A percentile compares a stretch with the other conserved stretches of the same genome.
Evolutionary conservation across 202 grass and related monocot genomes (phyloP).

Genomic region (Brachypodium distachyon): DNA sequence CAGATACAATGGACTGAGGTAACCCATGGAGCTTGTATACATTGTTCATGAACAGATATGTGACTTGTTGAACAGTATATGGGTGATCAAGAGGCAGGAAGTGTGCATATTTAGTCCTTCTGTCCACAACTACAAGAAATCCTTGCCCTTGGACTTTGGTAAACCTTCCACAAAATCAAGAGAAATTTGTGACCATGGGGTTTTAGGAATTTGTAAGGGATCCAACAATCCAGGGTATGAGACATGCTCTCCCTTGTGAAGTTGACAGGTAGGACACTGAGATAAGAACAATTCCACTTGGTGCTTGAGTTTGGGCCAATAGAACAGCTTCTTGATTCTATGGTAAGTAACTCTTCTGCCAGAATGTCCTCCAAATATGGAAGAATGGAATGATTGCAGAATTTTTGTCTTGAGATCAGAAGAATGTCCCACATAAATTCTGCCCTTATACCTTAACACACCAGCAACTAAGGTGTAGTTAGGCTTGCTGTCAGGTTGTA

Average conservation of each 20-base stretch:
- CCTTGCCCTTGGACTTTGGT: background rate
- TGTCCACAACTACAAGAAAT: background rate
- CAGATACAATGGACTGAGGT: background rate
- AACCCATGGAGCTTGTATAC: background rate
- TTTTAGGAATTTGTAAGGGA: background rate
- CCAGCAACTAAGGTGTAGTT: background rate
- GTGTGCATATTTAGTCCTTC: background rate
- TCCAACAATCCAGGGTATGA: background rate
- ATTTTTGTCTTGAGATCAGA: background rate
- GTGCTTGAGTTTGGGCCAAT: background rate
- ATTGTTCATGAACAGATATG: background rate
- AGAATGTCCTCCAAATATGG: background rate
- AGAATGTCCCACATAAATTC: background rate
- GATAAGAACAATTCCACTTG: background rate
- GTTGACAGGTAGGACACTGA: background rate
- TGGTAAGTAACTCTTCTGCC: background rate
- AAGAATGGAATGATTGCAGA: background rate
- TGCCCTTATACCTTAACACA: background rate
- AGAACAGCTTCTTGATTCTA: background rate
- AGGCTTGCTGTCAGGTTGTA: background rate
- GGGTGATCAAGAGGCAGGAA: background rate
- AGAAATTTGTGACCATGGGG: background rate
- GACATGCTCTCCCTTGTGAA: background rate
- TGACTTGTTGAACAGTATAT: no score
- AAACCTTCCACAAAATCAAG: background rate